Conservation (phyloP, 1,284 basidiomycete genomes). For the Cryptococcus maquisensis region DNA sequence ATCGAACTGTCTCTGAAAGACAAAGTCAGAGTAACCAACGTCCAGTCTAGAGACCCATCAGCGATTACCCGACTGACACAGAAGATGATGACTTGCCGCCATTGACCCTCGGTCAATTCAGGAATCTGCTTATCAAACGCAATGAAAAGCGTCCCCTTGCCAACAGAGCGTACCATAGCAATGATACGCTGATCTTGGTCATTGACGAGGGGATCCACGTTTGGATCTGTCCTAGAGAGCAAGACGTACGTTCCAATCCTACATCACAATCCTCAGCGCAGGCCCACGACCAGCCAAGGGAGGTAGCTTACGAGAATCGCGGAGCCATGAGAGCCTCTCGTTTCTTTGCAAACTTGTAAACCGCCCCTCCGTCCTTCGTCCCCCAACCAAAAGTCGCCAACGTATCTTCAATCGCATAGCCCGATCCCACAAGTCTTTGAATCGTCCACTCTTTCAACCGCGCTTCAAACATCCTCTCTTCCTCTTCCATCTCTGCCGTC, state of each 20-base stretch:
- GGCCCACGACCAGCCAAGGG: background rate
- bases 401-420: background rate
- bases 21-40: constrained; percentile 62
- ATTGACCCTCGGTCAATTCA: constrained; percentile 52
- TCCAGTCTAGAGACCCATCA: constrained; percentile 55
- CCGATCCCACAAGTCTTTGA: constrained; percentile 49
- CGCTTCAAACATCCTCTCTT: constrained; percentile 55
- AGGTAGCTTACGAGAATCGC: background rate
- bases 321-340: background rate
- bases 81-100: constrained; percentile 53
- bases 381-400: background rate
- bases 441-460: constrained; percentile 64
- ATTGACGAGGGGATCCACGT: constrained; percentile 31
- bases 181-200: constrained; percentile 42
- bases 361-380: background rate
- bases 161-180: constrained; percentile 58
- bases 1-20: constrained; percentile 64
- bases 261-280: background rate
- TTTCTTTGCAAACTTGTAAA: background rate
- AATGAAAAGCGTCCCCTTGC: constrained; percentile 54
- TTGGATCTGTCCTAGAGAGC: constrained; percentile 17
- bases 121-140: constrained; percentile 54
- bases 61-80: background rate
- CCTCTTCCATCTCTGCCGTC: constrained; percentile 61
- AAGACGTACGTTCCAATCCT: constrained; percentile 17